Base-by-base conservation (phyloP, 345 rosid genomes). In the Bruguiera sexangula region DNA sequence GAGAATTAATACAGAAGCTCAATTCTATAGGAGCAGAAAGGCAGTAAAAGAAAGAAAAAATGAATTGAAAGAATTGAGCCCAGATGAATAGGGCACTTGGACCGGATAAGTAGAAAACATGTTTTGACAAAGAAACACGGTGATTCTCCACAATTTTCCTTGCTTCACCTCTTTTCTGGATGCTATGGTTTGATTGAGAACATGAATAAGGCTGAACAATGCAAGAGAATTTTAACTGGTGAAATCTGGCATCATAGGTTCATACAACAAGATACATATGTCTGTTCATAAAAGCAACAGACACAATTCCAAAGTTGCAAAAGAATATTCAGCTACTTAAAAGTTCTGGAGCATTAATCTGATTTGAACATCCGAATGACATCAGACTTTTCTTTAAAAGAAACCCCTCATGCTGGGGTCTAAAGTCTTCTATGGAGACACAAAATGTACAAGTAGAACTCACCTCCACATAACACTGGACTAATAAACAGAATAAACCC, bases 381-480 rank as follows among this genome's bases (percentile, higher is more conserved):
- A 75, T 78, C 66, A 75, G 78, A 78, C 68, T 69, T 63, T 62
- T 27, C 60, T 56, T 73, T 56, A 27, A 75, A 60, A 66, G 51
- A 68, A 22, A 10, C 53, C 71, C 76, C 27, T 65, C 52, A 31
- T 64, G 75, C 60, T 26, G 27, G 67, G 77, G 51, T 58, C 60
- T 64, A 48, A 69, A 65, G 74, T 77, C 75, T 71, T 74, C 78
- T 79, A 76, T 78, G 75, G 71, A 77, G 83, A 77, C 81, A 75
- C 79, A 78, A 80, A 79, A 85, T 83, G 72, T 85, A 82, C 82
- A 84, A 74, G 76, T 32, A 73, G 76, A 78, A 71, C 76, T 75
- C 72, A 69, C 72, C 84, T 83, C 81, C 81, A 79, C 76, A 57
- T 57, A 32, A 76, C 68, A 79, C 75, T 54, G 68, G 61, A 72